phyloP scores from a whole-genome alignment of 2,329 filamentous ascomycete genomes.

The Colletotrichum karsti region DNA sequence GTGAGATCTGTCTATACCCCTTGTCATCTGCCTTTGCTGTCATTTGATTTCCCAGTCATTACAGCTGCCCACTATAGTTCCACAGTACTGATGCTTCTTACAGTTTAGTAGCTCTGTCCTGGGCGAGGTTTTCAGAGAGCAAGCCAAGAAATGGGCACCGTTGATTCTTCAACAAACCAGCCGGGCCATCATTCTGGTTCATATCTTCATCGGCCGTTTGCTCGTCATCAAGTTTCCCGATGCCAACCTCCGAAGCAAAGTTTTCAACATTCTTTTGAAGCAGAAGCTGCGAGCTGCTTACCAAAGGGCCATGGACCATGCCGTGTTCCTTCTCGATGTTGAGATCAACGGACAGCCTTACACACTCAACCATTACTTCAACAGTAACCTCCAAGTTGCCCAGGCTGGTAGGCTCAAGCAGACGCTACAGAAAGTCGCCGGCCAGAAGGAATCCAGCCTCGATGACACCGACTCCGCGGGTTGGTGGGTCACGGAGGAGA shows the following conservation, averaged over 20 bases:
- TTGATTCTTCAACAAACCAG: constrained; percentile 59
- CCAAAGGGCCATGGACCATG: constrained; percentile 54
- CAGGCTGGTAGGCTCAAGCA: constrained; percentile 24
- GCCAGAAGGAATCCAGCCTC: neutral
- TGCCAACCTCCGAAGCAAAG: constrained; percentile 44
- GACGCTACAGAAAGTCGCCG: neutral
- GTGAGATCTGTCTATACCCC: too few species aligned
- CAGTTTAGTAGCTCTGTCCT: constrained; percentile 51
- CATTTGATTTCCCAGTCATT: too few species aligned
- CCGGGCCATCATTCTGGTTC: constrained; percentile 58
- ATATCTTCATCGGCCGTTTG: constrained; percentile 57
- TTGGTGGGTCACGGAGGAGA: constrained; percentile 10
- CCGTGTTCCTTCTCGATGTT: constrained; percentile 59
- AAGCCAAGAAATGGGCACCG: constrained; percentile 61
- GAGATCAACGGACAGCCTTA: constrained; percentile 54
- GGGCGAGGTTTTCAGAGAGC: constrained; percentile 56
- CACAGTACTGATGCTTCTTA: neutral
- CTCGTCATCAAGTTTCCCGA: constrained; percentile 55
- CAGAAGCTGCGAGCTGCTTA: constrained; percentile 57
- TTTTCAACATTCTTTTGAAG: constrained; percentile 52
- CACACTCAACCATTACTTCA: constrained; percentile 65
- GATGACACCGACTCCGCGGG: neutral
- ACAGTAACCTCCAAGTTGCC: constrained; percentile 41
- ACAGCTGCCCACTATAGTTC: too few species aligned
- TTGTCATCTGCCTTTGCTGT: too few species aligned